Evolutionary conservation across 768 basidiomycete genomes (phyloP), one percentile per base, ranked within the genome.

Genomic region (Suillus sp.): DNA sequence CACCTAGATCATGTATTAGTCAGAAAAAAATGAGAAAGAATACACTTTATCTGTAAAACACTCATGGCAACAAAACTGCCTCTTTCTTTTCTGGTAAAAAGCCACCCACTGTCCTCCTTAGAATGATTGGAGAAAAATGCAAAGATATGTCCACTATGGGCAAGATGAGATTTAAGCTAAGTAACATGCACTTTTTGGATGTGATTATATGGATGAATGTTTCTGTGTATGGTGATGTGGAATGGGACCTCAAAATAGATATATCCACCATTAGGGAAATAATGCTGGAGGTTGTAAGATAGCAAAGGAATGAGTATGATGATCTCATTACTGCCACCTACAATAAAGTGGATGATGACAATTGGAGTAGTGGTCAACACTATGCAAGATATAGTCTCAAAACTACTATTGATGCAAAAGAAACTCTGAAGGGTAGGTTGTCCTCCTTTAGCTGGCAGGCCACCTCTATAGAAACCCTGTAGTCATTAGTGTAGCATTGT

Each of bases 181-280:
- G 5, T 25, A 22, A 25, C 1, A 5, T 4, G 22, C 0, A 13
- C 47, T 6, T 48, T 13, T 22, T 48, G 22, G 22, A 22, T 2
- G 11, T 5, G 7, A 5, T n/a, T 47, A 13, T 48, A 48, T 3
- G 11, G 0, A 14, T 2, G 2, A 25, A 48, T 48, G 0, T 0
- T 14, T 13, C 11, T 25, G 47, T 48, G 47, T 2, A 2, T 48
- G 0, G 47, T 2, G 5, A 48, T 2, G 2, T 48, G n/a, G n/a
- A n/a, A n/a, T n/a, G n/a, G n/a, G n/a, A n/a, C n/a, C n/a, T n/a
- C n/a, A n/a, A n/a, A n/a, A n/a, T 22, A 47, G 45, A 22, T 4
- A 11, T 47, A 47, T 11, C 45, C 5, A 2, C 45, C n/a, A 8
- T 47, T 47, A 0, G 45, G 45, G n/a, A 47, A 47, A 5, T 47